A percentile compares a stretch with the other conserved stretches of the same genome.
phyloP scores from a whole-genome alignment of 2,329 filamentous ascomycete genomes.

The Pseudogymnoascus sp. region DNA sequence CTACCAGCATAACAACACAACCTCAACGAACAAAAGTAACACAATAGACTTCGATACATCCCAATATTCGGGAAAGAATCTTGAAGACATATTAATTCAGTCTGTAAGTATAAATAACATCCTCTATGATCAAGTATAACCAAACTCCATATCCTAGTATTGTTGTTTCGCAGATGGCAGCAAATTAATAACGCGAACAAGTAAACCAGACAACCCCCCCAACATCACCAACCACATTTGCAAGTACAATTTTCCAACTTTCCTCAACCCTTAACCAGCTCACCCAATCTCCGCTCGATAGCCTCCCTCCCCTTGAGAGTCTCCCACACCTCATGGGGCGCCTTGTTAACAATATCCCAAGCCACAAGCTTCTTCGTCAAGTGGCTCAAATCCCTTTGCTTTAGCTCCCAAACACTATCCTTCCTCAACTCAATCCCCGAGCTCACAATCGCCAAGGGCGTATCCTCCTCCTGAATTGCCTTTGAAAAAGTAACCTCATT shows the following conservation, averaged over 20 bases:
- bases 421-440: constrained; percentile 64
- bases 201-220: neutral
- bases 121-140: neutral
- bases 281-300: constrained; percentile 70
- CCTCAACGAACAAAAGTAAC: too few species aligned
- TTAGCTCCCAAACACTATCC: constrained; percentile 68
- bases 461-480: constrained; percentile 69
- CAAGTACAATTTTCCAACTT: neutral
- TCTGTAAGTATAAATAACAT: constrained; percentile 1
- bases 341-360: constrained; percentile 82
- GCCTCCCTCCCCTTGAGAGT: constrained; percentile 62
- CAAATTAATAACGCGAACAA: neutral
- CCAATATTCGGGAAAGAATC: too few species aligned
- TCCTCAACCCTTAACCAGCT: constrained; percentile 50
- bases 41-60: too few species aligned
- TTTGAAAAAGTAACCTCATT: constrained; percentile 73
- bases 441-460: constrained; percentile 73
- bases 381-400: constrained; percentile 75
- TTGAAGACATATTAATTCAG: neutral
- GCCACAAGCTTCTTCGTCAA: constrained; percentile 70
- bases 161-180: neutral
- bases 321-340: constrained; percentile 81
- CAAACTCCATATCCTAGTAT: neutral
- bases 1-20: too few species aligned
- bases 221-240: neutral